phyloP scores from a whole-genome alignment of 129 eudicot genomes.

The sunflower (Helianthus annuus) region HanXRQr2.0-SUNRISE NC_035435.2:175196480-175196979 shows the following conservation, averaged over 20 bases:
- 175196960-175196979: too few relatives aligned
- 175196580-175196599: constrained; percentile 67
- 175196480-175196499: constrained; percentile 3
- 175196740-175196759: not conserved
- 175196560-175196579: constrained; percentile 55
- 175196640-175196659: constrained; percentile 40
- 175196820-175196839: not conserved
- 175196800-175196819: not conserved
- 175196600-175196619: constrained; percentile 73
- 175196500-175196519: constrained; percentile 4
- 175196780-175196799: not conserved
- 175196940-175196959: too few relatives aligned
- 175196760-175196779: constrained; percentile 6
- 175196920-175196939: too few relatives aligned
- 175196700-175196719: not conserved
- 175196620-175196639: constrained; percentile 59
- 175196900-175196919: too few relatives aligned
- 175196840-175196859: not conserved
- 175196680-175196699: not conserved
- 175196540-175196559: not conserved
- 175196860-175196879: not conserved
- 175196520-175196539: not conserved
- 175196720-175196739: not conserved
- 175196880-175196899: too few relatives aligned
- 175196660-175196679: constrained; percentile 10